phyloP scores from a whole-genome alignment of 2,329 filamentous ascomycete species.

The Hypoxylon sp. region DNA sequence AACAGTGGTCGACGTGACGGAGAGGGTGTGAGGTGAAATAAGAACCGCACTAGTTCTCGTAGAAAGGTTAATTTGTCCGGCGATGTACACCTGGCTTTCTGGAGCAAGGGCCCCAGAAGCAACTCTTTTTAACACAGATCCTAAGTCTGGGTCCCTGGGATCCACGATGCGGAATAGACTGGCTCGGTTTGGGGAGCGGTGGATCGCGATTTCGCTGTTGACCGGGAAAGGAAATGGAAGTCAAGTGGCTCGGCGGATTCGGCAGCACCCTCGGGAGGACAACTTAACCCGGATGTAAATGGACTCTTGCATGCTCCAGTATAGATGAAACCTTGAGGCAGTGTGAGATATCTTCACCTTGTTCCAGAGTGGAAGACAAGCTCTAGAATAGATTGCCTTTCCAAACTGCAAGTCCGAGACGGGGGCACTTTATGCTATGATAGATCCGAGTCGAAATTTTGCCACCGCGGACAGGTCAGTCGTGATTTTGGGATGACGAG shows the following conservation, averaged over 20 bases:
- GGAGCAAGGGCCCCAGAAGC: constrained; percentile 32
- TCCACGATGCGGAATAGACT: constrained; percentile 45
- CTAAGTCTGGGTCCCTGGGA: constrained; percentile 41
- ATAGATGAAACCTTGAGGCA: constrained; percentile 42
- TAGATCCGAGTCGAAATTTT: constrained; percentile 37
- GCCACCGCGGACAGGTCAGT: constrained; percentile 41
- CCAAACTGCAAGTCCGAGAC: constrained; percentile 35
- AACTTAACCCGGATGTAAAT: constrained; percentile 44
- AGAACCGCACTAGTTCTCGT: constrained; percentile 42
- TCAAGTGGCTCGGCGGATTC: constrained; percentile 45
- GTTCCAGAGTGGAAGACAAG: constrained; percentile 33
- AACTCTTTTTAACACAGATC: constrained; percentile 41
- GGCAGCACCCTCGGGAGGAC: constrained; percentile 44
- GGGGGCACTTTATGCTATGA: constrained; percentile 47
- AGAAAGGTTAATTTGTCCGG: constrained; percentile 34
- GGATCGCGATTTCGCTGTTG: constrained; percentile 41
- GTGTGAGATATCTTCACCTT: constrained; percentile 42
- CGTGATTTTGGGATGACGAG: constrained; percentile 36
- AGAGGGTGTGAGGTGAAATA: constrained; percentile 44
- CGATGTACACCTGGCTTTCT: constrained; percentile 40
- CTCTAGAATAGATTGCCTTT: constrained; percentile 28
- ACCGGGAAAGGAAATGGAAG: constrained; percentile 42
- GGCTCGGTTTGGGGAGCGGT: constrained; percentile 44
- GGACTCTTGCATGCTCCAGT: constrained; percentile 46
- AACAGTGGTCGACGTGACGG: constrained; percentile 36